A percentile compares a stretch with the other conserved stretches of the same genome.
These are phyloP conservation scores for Stevia rebaudiana DNA, from an alignment of 140 eudicot genomes.

Conservation along the genomic window DNA sequence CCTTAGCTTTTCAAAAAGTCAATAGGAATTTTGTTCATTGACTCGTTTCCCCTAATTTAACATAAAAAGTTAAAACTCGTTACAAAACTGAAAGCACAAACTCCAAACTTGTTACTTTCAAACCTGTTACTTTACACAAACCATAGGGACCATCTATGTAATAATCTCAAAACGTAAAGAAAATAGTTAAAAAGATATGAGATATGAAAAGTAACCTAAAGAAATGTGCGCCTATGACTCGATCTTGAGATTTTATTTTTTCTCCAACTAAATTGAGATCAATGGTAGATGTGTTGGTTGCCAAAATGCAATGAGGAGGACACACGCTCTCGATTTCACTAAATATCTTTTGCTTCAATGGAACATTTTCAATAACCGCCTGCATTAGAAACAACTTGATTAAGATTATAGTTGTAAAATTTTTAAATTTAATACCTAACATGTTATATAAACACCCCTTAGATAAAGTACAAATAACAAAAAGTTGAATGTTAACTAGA, in stretches of 20 bases:
- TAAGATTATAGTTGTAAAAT: background rate
- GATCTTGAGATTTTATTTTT: slow-evolving; percentile 56
- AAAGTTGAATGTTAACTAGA: background rate
- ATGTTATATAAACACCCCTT: background rate
- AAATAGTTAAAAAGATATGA: background rate
- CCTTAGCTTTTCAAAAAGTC: too few species aligned
- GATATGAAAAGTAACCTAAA: slow-evolving; percentile 41
- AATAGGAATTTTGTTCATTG: too few species aligned
- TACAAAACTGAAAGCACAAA: too few species aligned
- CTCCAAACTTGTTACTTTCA: too few species aligned
- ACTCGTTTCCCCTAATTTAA: too few species aligned
- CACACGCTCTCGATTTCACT: slow-evolving; percentile 56
- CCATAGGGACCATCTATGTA: too few species aligned
- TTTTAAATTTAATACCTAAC: background rate
- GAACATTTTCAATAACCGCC: slow-evolving; percentile 63
- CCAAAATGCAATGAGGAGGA: slow-evolving; percentile 69
- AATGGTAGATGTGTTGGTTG: slow-evolving; percentile 68
- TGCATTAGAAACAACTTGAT: slow-evolving; percentile 20
- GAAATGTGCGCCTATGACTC: slow-evolving; percentile 71
- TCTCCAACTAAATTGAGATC: slow-evolving; percentile 54
- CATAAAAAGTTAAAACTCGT: too few species aligned
- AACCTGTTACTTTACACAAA: too few species aligned
- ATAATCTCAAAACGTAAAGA: background rate
- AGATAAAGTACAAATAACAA: background rate
- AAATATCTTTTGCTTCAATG: slow-evolving; percentile 61